Evolutionary conservation across 805 yeast genomes (phyloP).

Genomic region (Yamadazyma kitorensis): DNA sequence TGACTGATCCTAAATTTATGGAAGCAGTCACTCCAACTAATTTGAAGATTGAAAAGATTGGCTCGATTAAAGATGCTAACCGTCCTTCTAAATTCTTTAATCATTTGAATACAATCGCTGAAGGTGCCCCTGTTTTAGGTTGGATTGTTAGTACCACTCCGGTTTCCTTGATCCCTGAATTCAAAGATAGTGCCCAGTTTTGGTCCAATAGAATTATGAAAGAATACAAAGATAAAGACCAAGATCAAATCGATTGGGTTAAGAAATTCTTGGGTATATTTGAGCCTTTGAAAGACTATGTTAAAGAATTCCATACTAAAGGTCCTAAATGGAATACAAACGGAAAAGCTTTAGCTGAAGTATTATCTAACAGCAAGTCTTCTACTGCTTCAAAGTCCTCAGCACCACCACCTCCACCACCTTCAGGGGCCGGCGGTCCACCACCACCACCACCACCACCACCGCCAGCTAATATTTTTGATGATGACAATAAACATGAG

Average conservation of each 20-base stretch:
- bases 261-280: constrained; percentile 58
- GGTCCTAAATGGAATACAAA: constrained; percentile 77
- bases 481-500: constrained; percentile 24
- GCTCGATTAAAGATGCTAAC: constrained; percentile 68
- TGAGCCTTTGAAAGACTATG: constrained; percentile 68
- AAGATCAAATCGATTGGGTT: constrained; percentile 79
- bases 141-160: constrained; percentile 86
- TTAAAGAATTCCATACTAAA: constrained; percentile 72
- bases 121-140: constrained; percentile 85
- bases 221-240: constrained; percentile 72
- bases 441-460: constrained; percentile 94
- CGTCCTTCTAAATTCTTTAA: constrained; percentile 63
- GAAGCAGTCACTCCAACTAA: constrained; percentile 69
- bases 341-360: constrained; percentile 58
- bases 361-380: constrained; percentile 24
- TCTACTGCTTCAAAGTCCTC: constrained; percentile 26
- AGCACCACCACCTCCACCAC: constrained; percentile 59
- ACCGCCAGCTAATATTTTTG: constrained; percentile 64
- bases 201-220: constrained; percentile 91
- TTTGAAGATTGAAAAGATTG: constrained; percentile 53
- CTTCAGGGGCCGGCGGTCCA: constrained; percentile 46
- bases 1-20: constrained; percentile 50
- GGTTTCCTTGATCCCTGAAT: constrained; percentile 71
- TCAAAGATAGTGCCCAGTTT: constrained; percentile 87
- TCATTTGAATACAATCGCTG: constrained; percentile 79